Evolutionary conservation across 495 filamentous ascomycete genomes (phyloP), one percentile per base, ranked within the genome.

Genomic region (Antarctomyces pellizariae): DNA sequence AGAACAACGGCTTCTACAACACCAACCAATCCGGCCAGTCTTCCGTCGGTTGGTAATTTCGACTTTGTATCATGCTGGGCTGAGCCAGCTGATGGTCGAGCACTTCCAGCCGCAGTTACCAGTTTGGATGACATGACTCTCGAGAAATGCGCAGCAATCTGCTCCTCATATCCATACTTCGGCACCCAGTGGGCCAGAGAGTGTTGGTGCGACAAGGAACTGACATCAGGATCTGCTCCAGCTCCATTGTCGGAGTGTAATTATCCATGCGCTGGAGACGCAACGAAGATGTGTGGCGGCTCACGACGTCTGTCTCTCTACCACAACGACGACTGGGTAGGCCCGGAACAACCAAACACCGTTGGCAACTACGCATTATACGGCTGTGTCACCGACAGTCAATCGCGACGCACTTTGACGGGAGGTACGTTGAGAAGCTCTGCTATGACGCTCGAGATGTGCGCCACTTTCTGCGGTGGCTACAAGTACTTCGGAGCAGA

Each of bases 381-480:
- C 13, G 21, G 21, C n/a, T 23, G 21, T 23, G 6, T 23, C 2
- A 23, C 21, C 6, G 21, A 23, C 18, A 21, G 18, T 24, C 13
- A n/a, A 23, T 19, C 28, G 2, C 13, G n/a, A 12, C 9, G 28
- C 4, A 15, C 20, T 2, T 24, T 30, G 28, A 15, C 7, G 5
- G 19, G 17, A 14, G 13, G 6, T 3, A 16, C 13, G 4, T 15
- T 24, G 28, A 5, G 9, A 2, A 30, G 28, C 20, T 21, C 22
- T 22, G 22, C 18, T 8, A 40, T 45, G 39, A 43, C 42, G 10
- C 10, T 34, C 12, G 36, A 43, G 26, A 24, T 12, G 8, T 45
- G 42, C 25, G 29, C 29, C 2, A 17, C 35, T 5, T 11, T n/a
- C 7, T 43, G 39, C 28, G 28, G 24, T 4, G 36, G 19, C 7